These are phyloP conservation scores for Aspergillus melleus DNA, from an alignment of 2,329 filamentous ascomycete genomes.

Conservation along the genomic window DNA sequence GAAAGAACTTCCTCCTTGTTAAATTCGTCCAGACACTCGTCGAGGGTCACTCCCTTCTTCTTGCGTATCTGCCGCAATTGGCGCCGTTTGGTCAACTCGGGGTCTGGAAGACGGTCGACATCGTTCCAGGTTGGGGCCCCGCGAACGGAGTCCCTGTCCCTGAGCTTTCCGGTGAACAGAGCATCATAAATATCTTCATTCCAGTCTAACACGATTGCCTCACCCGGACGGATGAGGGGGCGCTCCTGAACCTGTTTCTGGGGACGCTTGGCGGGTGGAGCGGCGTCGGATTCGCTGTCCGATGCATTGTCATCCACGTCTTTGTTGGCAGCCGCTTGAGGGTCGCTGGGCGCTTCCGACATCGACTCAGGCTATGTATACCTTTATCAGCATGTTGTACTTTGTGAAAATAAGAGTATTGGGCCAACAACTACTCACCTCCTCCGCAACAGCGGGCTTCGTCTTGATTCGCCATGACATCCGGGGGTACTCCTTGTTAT, in stretches of 20 bases:
- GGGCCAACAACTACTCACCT: constrained; percentile 14
- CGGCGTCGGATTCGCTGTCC: constrained; percentile 29
- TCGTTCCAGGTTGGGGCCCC: constrained; percentile 61
- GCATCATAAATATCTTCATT: constrained; percentile 65
- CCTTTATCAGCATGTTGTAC: constrained; percentile 11
- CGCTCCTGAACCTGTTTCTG: constrained; percentile 47
- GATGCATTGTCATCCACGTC: constrained; percentile 13
- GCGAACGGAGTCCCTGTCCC: constrained; percentile 52
- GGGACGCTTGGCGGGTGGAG: constrained; percentile 16
- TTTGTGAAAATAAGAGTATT: not conserved
- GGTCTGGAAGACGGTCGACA: constrained; percentile 56
- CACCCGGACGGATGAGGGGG: constrained; percentile 74
- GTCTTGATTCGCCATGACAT: constrained; percentile 49
- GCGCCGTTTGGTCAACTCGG: constrained; percentile 65
- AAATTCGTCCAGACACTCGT: constrained; percentile 92
- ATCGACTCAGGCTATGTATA: constrained; percentile 5
- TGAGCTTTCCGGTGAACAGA: constrained; percentile 59
- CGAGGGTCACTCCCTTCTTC: constrained; percentile 76
- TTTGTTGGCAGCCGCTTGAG: not conserved
- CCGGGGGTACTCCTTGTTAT: constrained; percentile 59
- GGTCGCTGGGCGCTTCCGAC: not conserved
- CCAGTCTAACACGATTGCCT: constrained; percentile 89
- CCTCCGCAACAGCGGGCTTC: constrained; percentile 18
- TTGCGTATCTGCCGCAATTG: constrained; percentile 64
- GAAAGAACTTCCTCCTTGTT: constrained; percentile 91